Conservation (phyloP, 2,329 filamentous ascomycete genomes). For the Trichoderma sp. region DNA sequence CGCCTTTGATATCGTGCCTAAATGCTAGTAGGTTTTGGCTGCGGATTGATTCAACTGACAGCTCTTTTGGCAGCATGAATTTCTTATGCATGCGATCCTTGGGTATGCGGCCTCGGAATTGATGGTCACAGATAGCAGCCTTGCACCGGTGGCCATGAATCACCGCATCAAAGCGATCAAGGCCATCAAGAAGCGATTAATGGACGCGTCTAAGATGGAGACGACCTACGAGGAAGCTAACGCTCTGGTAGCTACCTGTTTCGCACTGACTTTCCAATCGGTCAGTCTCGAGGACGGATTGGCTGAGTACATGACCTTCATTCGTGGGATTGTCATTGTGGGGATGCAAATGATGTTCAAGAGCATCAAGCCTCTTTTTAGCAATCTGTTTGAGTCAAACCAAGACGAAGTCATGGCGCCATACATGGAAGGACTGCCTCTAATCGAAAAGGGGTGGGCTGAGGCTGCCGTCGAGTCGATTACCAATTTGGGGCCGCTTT, state of each 20-base stretch:
- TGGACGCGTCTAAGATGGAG: conserved; percentile 46
- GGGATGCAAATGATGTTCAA: conserved; percentile 57
- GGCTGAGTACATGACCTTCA: conserved; percentile 64
- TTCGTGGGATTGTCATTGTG: conserved; percentile 60
- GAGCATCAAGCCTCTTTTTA: conserved; percentile 55
- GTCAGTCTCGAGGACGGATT: conserved; percentile 61
- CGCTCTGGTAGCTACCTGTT: conserved; percentile 62
- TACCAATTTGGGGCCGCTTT: conserved; percentile 49
- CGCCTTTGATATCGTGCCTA: background rate
- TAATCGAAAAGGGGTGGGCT: conserved; percentile 51
- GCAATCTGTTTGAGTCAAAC: conserved; percentile 49
- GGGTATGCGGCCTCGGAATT: conserved; percentile 70
- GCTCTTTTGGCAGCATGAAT: conserved; percentile 56
- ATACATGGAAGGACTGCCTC: conserved; percentile 50
- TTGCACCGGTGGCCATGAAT: conserved; percentile 61
- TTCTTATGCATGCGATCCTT: conserved; percentile 71
- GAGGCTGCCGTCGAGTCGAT: conserved; percentile 53
- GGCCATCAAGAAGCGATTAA: conserved; percentile 60
- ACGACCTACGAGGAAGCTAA: conserved; percentile 59
- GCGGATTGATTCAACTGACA: background rate
- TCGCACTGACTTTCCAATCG: conserved; percentile 62
- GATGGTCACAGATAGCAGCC: conserved; percentile 52
- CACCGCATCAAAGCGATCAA: conserved; percentile 69
- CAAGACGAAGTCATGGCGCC: conserved; percentile 49
- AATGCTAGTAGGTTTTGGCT: conserved; percentile 11